Conservation (phyloP, 352 stramenopile genomes). For the Aphanomyces stellatus region DNA sequence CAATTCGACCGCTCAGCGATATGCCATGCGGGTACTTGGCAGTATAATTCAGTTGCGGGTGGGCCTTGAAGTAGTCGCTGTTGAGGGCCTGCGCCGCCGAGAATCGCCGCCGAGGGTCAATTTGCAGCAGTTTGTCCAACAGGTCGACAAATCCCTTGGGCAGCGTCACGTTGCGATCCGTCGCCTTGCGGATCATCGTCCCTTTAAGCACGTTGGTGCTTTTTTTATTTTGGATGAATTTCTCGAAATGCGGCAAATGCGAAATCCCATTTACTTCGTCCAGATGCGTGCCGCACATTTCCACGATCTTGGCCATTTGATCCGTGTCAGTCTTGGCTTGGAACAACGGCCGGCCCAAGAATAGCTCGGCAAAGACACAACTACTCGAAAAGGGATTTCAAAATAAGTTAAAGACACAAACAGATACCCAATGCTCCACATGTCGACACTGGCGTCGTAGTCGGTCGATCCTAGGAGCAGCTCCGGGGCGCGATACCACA, state of each 20-base stretch:
- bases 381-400: too few species aligned
- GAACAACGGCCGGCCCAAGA: constrained; percentile 78
- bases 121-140: constrained; percentile 89
- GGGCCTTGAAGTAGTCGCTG: constrained; percentile 89
- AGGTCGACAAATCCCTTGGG: constrained; percentile 86
- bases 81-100: constrained; percentile 89
- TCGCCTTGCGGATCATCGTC: constrained; percentile 64
- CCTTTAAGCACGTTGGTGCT: constrained; percentile 55
- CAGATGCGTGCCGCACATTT: constrained; percentile 75
- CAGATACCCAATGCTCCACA: constrained; percentile 88
- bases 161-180: constrained; percentile 63
- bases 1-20: not conserved
- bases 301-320: constrained; percentile 84
- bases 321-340: constrained; percentile 81
- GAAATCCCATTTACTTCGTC: constrained; percentile 78
- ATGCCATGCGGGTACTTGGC: not conserved
- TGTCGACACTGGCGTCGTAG: constrained; percentile 91
- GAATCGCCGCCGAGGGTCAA: constrained; percentile 91
- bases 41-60: constrained; percentile 28
- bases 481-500: constrained; percentile 93
- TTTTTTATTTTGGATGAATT: constrained; percentile 71
- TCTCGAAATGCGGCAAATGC: constrained; percentile 68
- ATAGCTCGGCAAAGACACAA: constrained; percentile 81
- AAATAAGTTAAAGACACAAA: not conserved
- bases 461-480: constrained; percentile 87